Base-by-base conservation (phyloP, 208 protist genomes). In the Porcisia hertigi region DNA sequence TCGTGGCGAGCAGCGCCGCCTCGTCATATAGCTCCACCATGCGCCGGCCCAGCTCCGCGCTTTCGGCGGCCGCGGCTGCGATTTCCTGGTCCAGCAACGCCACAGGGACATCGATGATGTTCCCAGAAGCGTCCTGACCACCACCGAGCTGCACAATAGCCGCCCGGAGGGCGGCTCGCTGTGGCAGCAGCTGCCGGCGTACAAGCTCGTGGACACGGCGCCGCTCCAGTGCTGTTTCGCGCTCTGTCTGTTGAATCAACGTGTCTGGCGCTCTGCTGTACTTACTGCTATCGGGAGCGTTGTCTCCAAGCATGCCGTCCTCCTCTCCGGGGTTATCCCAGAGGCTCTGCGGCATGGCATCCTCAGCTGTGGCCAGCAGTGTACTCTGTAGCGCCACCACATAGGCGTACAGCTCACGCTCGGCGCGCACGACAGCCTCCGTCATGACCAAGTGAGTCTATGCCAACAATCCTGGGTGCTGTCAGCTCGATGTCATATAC, bases 21-120 rank as follows among this genome's bases (percentile, higher is more conserved):
- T 92, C 91, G 71, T 91, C 86, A 76, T 97, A 97, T 57, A 79
- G 76, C 34, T 82, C 64, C 16, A 97, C 62, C 84, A 97, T 93
- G 39, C 71, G 78, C 30, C 83, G 71, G 53, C 87, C 93, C 45
- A 91, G 69, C 34, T 76, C 78, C 25, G 85, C 75, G 58, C 82
- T 90, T 79, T 95, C 89, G 9, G 84, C 69, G 9, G 84, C 80
- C 1, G 90, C 75, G 16, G 67, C 67, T n/a, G 73, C 87, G 79
- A 95, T 92, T 4, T 94, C 88, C 14, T 72, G 59, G 66, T 97
- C 91, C 9, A 97, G 79, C 54, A 77, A 69, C 36, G 52, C 80
- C 18, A 93, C 75, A 12, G 89, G 90, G 1, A 89, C 77, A 71
- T 97, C 93, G 14, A 89, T 82, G 25, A 90, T 67, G 18, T 71